Base-by-base conservation (phyloP, 139 green algal genomes). In the Tetradesmus obliquus region DNA sequence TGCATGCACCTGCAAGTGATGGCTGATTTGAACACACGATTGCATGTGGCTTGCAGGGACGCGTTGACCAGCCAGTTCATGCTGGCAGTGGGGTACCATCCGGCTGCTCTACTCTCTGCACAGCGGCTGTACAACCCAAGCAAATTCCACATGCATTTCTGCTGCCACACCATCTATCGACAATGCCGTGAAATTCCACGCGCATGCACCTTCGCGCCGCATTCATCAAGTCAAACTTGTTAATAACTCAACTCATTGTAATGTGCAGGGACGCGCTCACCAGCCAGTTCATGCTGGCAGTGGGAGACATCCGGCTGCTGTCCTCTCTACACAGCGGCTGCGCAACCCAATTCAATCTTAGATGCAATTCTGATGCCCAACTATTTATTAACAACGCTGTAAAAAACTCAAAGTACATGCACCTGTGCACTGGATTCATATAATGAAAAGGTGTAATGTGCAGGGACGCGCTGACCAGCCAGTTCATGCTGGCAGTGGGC, bases 231-330 rank as follows among this genome's bases (percentile, higher is more conserved):
- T 66, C 57, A 45, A 45, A 45, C 32, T 45, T 45, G 32, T 45
- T 45, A 45, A 45, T 45, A 45, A 45, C 32, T 45, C 32, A 45
- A 45, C 32, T 45, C 32, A 45, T 45, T 45, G 62, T 15, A 13
- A 12, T 72, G 62, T 20, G 91, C 80, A 85, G 72, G 7, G 80
- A 88, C 0, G 69, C 84, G 3, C 89, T 96, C 24, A 69, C 76
- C 10, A 69, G 90, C 6, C 88, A 91, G 87, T 79, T 93, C 24
- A 76, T 62, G 53, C 53, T 91, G n/a, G 91, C 92, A 15, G 91
- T 93, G 62, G 84, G 55, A 0, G 94, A 95, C 88, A 87, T 95
- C 22, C 91, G 94, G 55, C 83, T 91, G 20, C 45, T 95, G 82
- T 55, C 80, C 8, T 83, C 71, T 19, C 87, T 95, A 53, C 53